Base-by-base conservation (phyloP, 2,329 filamentous ascomycete genomes). In the Xylaria sp. region DNA sequence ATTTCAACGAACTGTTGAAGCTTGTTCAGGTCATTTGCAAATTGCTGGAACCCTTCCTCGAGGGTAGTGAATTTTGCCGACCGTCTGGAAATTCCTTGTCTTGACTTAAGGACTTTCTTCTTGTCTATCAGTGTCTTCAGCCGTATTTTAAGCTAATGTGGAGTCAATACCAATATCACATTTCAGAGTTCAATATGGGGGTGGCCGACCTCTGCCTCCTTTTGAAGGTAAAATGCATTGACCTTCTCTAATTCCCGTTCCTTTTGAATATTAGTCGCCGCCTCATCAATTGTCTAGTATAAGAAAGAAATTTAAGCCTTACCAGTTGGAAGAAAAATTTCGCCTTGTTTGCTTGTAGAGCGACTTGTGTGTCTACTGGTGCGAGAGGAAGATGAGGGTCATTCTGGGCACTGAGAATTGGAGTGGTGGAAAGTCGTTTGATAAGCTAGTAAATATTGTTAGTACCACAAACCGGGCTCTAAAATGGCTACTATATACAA, bases 271-370 rank as follows among this genome's bases (percentile, higher is more conserved):
- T 88, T 70, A 87, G 83, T 70, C 81, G 72, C 35, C 12, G 32
- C 65, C 44, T 42, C 27, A 61, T 37, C n/a, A 16, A 1, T 27
- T 18, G 40, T 23, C 57, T 44, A 23, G 27, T 66, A 29, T 47
- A 25, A 21, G 12, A 66, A 35, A 13, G 16, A 40, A 64, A 16
- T 27, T 18, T 48, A n/a, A 47, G 63, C 74, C 90, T 79, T 88
- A 97, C 94, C 81, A 99, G 86, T 81, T 96, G 93, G 81, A 98
- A 98, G 87, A 99, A 99, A 83, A 99, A 99, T 12, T 95, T 97
- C 65, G 95, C 95, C 83, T 97, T 98, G 83, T 99, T 99, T 66
- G 95, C 96, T 81, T 98, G 94, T 59, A 98, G 86, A 54, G 94
- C 92, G 59, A 91, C 90, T 82, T 97, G 94, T n/a, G 94, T 90